Percentiles rank a stretch among this genome's conserved stretches.
phyloP scores from a whole-genome alignment of 257 asterid genomes.

The Solanum neorickii region DNA sequence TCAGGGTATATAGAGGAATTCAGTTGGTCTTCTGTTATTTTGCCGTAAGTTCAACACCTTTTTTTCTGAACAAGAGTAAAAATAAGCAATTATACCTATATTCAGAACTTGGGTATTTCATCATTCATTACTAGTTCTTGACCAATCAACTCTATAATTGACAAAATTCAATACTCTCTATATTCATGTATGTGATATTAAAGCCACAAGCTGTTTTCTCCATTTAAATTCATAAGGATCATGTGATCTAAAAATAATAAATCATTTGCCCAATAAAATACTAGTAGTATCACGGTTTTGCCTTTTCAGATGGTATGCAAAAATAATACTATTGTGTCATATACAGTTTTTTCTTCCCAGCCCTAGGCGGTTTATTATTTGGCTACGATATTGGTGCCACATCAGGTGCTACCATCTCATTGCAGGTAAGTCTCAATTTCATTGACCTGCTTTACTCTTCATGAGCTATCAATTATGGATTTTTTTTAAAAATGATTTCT shows the following conservation, averaged over 20 bases:
- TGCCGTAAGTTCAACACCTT: conserved; percentile 49
- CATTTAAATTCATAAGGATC: not conserved
- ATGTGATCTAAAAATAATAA: not conserved
- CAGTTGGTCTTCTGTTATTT: conserved; percentile 69
- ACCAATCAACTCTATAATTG: no score
- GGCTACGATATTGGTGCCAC: conserved; percentile 99
- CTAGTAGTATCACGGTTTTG: not conserved
- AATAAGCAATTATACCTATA: not conserved
- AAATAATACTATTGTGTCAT: not conserved
- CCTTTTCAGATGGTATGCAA: not conserved
- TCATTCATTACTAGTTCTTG: not conserved
- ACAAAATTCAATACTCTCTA: not conserved
- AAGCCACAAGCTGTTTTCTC: not conserved
- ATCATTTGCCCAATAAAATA: not conserved
- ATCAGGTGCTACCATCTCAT: conserved; percentile 86
- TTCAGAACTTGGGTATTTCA: not conserved
- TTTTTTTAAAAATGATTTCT: not conserved
- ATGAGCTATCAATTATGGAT: not conserved
- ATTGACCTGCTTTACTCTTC: not conserved
- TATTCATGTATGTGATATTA: not conserved
- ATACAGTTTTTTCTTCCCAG: conserved; percentile 82
- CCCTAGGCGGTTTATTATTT: conserved; percentile 87
- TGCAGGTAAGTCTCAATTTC: conserved; percentile 47
- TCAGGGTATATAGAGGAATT: conserved; percentile 45
- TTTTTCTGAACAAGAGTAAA: not conserved